These are phyloP conservation scores for Colletotrichum incanum DNA, from an alignment of 2,329 filamentous ascomycete genomes.

Conservation along the genomic window DNA sequence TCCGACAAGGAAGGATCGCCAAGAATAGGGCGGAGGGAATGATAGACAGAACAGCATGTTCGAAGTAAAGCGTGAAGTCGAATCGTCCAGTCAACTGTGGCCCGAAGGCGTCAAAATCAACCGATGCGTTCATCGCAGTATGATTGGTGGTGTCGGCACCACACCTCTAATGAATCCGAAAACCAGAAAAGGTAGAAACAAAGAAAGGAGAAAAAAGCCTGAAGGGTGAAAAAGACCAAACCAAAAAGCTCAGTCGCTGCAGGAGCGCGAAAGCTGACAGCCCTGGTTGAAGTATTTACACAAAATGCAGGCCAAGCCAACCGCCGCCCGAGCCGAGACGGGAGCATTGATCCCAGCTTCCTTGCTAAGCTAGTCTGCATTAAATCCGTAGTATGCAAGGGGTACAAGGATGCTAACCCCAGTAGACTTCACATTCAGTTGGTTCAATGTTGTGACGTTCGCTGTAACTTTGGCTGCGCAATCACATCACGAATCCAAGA, in stretches of 20 bases:
- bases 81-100: conserved; percentile 35
- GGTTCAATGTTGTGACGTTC: not conserved
- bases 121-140: conserved; percentile 13
- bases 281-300: not conserved
- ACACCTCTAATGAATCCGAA: not conserved
- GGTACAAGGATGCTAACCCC: not conserved
- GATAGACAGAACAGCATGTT: conserved; percentile 44
- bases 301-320: not conserved
- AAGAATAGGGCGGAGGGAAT: conserved; percentile 25
- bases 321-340: not conserved
- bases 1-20: conserved; percentile 16
- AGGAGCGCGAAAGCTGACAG: not conserved
- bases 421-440: not conserved
- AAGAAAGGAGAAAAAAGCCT: not conserved
- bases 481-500: too few species aligned
- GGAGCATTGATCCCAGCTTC: conserved; percentile 12
- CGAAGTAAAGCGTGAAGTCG: conserved; percentile 47
- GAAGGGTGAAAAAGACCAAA: not conserved
- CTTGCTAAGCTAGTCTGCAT: not conserved
- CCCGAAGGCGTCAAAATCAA: conserved; percentile 19
- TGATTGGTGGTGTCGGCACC: not conserved
- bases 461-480: not conserved
- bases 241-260: not conserved
- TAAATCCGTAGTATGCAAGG: not conserved
- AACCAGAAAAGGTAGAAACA: too few species aligned